Base-by-base conservation (phyloP, 805 yeast genomes). In the Wickerhamomyces mucosus region DNA sequence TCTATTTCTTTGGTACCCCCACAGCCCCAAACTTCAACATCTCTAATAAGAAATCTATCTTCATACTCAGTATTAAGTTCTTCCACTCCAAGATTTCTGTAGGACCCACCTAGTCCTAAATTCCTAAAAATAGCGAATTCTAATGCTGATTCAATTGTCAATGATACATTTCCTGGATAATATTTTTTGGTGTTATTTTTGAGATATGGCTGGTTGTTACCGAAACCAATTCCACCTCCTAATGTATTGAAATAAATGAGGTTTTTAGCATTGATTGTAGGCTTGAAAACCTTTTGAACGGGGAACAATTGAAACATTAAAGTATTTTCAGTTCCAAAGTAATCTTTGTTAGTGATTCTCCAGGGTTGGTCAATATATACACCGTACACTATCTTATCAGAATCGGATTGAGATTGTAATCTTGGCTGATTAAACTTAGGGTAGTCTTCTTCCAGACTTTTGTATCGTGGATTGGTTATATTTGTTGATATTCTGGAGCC, bases 21-120 rank as follows among this genome's bases (percentile, higher is more conserved):
- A 35, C 85, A 70, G 0, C 97, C 97, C 88, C 92, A 82, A 0
- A 86, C 94, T 50, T 88, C 96, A 17, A 88, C 58, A 41, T 80
- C 88, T 5, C 76, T 72, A 7, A 89, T 71, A 33, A 67, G 50
- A 45, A 89, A 74, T 30, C 84, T 59, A 37, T 78, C 76, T 50
- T 89, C 96, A 45, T 62, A 80, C 28, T 59, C 68, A 3, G 27
- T 15, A 41, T 55, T 27, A 19, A 33, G 36, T 21, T 40, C 42
- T 9, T 37, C 34, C 4, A 34, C 27, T 20, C 27, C 20, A 7
- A 71, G 63, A 0, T 67, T 61, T 21, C 50, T 49, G 31, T 63
- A 67, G 8, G 61, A 51, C 8, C 78, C 77, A 6, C 79, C 77
- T 17, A 59, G 44, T 0, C 77, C 80, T 14, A 74, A 45, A 48